Base-by-base conservation (phyloP, 768 basidiomycete species). In the Collybia mongolica region DNA sequence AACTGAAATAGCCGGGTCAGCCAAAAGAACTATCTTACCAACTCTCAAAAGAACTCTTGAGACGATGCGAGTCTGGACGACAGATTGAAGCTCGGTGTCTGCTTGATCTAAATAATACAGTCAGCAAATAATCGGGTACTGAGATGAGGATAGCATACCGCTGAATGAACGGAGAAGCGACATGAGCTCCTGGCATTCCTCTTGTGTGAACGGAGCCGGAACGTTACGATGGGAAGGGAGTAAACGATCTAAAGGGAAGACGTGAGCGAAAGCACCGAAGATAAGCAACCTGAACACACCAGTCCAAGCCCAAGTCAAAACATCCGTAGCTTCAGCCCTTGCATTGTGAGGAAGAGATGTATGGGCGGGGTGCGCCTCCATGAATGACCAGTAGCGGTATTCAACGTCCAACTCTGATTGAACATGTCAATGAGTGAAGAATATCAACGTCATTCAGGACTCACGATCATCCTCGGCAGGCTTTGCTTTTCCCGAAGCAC, bases 321-420 rank as follows among this genome's bases (percentile, higher is more conserved):
- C 80, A 47, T 92, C 87, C 59, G 86, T 73, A 1, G 90, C 90
- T 55, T 93, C 90, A 0, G 71, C 66, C 43, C 76, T 76, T 8
- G 85, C 83, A 38, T 72, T 75, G 6, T 67, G 58, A 6, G 84
- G 78, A 22, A 92, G 71, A 0, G 75, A 60, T 6, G 74, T 70
- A 62, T 93, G 90, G 0, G 86, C 87, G 0, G 90, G 90, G 57
- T 92, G 89, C 28, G 78, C 68, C 64, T 90, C 86, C 68, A 93
- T 77, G 60, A 84, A 93, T 5, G 81, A 71, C 91, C 91, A 93
- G 60, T 90, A 93, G 48, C 86, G 74, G 57, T 86, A 89, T 60
- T 90, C 87, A 59, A 83, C 75, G 48, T 91, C 88, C 18, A 89
- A 70, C 40, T 80, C 90, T 91, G 54, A 14, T 44, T 56, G n/a